Percentiles rank a stretch among this genome's conserved stretches.
Evolutionary conservation across 116 monocot genomes (phyloP).

Genomic region (Dioscorea cayenensis): DNA sequence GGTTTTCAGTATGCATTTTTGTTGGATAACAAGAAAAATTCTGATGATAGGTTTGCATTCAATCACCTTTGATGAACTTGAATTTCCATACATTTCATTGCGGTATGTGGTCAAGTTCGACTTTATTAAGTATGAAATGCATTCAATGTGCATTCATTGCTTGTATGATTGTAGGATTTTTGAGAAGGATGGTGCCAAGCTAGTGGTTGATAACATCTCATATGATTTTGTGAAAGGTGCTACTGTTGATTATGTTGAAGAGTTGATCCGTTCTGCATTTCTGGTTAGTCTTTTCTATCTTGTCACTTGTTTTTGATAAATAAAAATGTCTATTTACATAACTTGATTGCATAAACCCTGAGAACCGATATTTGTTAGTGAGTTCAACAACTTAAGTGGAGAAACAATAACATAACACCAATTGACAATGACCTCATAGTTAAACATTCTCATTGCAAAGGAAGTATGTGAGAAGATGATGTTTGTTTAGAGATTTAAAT

Average conservation of each 20-base stretch:
- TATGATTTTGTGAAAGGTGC: conserved; percentile 83
- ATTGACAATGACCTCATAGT: too few relatives aligned
- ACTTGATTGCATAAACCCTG: too few relatives aligned
- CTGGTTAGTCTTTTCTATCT: conserved; percentile 20
- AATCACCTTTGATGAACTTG: neutral
- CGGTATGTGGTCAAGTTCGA: too few relatives aligned
- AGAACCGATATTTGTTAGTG: too few relatives aligned
- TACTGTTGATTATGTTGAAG: conserved; percentile 68
- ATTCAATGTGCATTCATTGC: conserved; percentile 6
- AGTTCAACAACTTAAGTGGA: too few relatives aligned
- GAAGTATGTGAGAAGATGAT: too few relatives aligned
- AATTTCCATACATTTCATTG: too few relatives aligned
- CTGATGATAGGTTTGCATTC: conserved; percentile 63
- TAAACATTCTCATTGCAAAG: too few relatives aligned
- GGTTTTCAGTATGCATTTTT: conserved; percentile 94
- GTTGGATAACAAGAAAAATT: conserved; percentile 64
- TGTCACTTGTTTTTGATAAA: neutral
- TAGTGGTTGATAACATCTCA: conserved; percentile 80
- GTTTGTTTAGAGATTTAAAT: too few relatives aligned
- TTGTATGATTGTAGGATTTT: conserved; percentile 50
- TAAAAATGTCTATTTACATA: too few relatives aligned
- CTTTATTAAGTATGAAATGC: neutral
- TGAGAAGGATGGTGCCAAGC: conserved; percentile 79
- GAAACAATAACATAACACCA: too few relatives aligned
- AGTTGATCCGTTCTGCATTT: conserved; percentile 79